Evolutionary conservation across 306 rosid species (phyloP), one percentile per base, ranked within the genome.

Genomic region (Vicia villosa): DNA sequence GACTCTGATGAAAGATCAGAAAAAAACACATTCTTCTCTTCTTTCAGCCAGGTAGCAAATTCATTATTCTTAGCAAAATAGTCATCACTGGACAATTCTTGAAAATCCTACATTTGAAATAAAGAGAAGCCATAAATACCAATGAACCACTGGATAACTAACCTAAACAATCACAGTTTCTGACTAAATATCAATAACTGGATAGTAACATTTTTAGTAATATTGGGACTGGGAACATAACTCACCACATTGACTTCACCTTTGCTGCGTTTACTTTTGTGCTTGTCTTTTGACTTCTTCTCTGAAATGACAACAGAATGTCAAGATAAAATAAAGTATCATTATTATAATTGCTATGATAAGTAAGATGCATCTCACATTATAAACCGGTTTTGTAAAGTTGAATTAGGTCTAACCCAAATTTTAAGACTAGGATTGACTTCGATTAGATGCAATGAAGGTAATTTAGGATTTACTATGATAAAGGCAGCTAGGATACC

Each of bases 11-110:
- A 81, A 32, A 94, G 90, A 60, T 94, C 97, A 17, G 95, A 88
- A 89, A 94, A 94, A 69, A 88, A 94, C 34, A 90, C 76, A 41
- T 86, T 82, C 73, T 86, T 94, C 87, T 88, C 89, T 75, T 94
- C 98, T 74, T 90, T 90, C 72, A 90, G 84, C 98, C 98, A 94
- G 12, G 87, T 86, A 60, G 98, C 84, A 70, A 94, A 94, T 65
- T 94, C 98, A 14, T 88, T 94, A 45, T 88, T 94, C 94, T 90
- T 94, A 0, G 81, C 80, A 79, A 94, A 94, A 73, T 94, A 94
- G 69, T 90, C 97, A 58, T 90, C 97, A 17, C 50, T 76, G 16
- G 95, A 88, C 69, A 94, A 79, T 56, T 90, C 88, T 72, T 83
- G 86, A 70, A 88, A 34, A 20, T 78, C 87, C 74, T 80, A 68